phyloP scores from a whole-genome alignment of 352 stramenopile species.

The Pythium vanterpoolii region DNA sequence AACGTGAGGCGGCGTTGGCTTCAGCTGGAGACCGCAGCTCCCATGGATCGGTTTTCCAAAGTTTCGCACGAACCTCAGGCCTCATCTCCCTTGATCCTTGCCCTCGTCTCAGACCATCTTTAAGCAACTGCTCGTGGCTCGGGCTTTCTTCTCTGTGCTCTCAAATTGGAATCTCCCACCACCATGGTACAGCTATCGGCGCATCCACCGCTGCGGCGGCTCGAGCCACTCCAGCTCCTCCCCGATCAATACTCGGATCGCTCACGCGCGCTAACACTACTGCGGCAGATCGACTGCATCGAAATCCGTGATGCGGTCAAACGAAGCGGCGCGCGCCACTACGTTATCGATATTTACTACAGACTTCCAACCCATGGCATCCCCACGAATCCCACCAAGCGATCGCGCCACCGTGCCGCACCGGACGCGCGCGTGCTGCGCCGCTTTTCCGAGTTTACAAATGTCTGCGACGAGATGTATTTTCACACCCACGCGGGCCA shows the following conservation, averaged over 20 bases:
- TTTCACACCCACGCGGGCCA: constrained; percentile 18
- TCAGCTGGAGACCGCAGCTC: background rate
- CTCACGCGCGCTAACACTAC: constrained; percentile 14
- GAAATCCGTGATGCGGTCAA: constrained; percentile 11
- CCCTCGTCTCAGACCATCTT: background rate
- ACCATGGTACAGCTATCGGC: background rate
- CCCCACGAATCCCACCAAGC: background rate
- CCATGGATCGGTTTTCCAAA: background rate
- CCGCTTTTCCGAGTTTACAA: constrained; percentile 22
- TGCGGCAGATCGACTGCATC: constrained; percentile 12
- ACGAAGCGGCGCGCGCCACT: constrained; percentile 7
- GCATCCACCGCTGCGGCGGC: background rate
- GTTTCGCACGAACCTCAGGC: background rate
- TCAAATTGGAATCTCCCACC: background rate
- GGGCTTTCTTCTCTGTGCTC: background rate
- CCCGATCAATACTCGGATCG: constrained; percentile 14
- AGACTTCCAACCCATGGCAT: constrained; percentile 7
- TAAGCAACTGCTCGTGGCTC: background rate
- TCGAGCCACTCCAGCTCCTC: constrained; percentile 3
- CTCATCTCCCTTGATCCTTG: background rate
- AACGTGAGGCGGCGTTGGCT: background rate
- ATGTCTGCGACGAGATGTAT: constrained; percentile 21
- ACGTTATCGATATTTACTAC: constrained; percentile 17
- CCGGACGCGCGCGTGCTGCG: constrained; percentile 3
- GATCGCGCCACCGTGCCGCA: background rate